Evolutionary conservation across 1,284 basidiomycete genomes (phyloP), one percentile per base, ranked within the genome.

Genomic region (Athelia psychrophila): DNA sequence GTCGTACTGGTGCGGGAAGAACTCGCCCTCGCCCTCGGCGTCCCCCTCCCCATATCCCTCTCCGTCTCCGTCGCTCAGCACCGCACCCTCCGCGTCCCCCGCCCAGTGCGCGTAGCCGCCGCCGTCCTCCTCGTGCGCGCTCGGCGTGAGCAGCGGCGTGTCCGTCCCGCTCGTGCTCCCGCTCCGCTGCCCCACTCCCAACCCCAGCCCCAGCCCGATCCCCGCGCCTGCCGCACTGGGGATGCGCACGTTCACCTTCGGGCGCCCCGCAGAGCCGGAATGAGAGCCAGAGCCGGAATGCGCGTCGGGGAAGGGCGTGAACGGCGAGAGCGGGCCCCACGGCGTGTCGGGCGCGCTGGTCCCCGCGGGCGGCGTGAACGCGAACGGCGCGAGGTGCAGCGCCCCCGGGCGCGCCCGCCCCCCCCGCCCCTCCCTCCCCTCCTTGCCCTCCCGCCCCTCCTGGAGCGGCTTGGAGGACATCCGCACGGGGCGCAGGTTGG

Each of bases 341-440:
- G 38, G 38, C 16, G 38, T 42, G n/a, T 18, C 16, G 16, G 38
- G 38, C 33, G 33, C 10, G 27, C 27, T 30, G 6, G 27, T 13
- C 6, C 27, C 13, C 27, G 13, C 6, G 6, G 27, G 27, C 27
- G 27, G 27, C 27, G 27, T 5, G 6, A 13, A 13, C 6, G 27
- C 27, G 27, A 30, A 30, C 6, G 27, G 27, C 27, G 27, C 27
- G 27, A 30, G 27, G 27, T 13, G 27, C 27, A 30, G 27, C 27
- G 27, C 6, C 27, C 6, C 6, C 27, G 27, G 6, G 27, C 27
- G 27, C 53, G 59, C 44, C 15, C n/a, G 22, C 52, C 45, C 38
- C 40, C 56, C 38, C 18, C 46, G 24, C 22, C 45, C 56, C 54
- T 35, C 10, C 42, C 38, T 25, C 25, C 54, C 52, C 52, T 44